Evolutionary conservation across 495 filamentous ascomycete genomes (phyloP).

Genomic region (Recurvomyces mirabilis): DNA sequence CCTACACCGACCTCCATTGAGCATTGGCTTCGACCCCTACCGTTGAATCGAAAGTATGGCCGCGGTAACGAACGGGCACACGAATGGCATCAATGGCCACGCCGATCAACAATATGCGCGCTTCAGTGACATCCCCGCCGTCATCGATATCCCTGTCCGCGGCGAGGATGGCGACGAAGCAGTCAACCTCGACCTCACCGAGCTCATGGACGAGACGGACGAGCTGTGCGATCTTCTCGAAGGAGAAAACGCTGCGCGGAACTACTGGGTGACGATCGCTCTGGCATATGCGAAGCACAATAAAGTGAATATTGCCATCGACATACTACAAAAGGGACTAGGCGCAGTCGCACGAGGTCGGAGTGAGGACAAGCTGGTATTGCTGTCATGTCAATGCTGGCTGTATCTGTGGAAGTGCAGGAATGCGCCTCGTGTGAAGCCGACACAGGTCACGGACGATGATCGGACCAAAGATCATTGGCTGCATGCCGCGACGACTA

Average conservation of each 20-base stretch:
- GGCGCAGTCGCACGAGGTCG: conserved; percentile 58
- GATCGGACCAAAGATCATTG: conserved; percentile 84
- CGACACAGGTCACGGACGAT: conserved; percentile 37
- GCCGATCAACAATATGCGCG: conserved; percentile 34
- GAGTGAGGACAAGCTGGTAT: conserved; percentile 72
- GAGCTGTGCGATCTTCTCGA: conserved; percentile 90
- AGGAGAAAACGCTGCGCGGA: conserved; percentile 75
- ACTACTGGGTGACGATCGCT: conserved; percentile 90
- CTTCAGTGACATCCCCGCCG: conserved; percentile 78
- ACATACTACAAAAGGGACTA: conserved; percentile 77
- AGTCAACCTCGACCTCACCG: conserved; percentile 86
- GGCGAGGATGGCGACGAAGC: conserved; percentile 62
- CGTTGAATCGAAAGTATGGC: too few relatives aligned
- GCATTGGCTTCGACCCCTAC: too few relatives aligned
- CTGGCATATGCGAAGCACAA: conserved; percentile 94
- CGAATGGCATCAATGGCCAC: conserved; percentile 50
- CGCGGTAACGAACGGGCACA: conserved; percentile 37
- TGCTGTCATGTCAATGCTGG: conserved; percentile 81
- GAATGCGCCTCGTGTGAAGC: conserved; percentile 58
- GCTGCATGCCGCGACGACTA: conserved; percentile 77
- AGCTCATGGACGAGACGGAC: conserved; percentile 85
- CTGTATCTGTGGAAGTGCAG: conserved; percentile 84
- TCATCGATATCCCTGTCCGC: conserved; percentile 83
- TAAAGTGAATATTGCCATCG: conserved; percentile 85
- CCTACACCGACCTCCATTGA: not conserved